phyloP scores from a whole-genome alignment of 2,329 filamentous ascomycete species.

The Neofusicoccum laricinum region DNA sequence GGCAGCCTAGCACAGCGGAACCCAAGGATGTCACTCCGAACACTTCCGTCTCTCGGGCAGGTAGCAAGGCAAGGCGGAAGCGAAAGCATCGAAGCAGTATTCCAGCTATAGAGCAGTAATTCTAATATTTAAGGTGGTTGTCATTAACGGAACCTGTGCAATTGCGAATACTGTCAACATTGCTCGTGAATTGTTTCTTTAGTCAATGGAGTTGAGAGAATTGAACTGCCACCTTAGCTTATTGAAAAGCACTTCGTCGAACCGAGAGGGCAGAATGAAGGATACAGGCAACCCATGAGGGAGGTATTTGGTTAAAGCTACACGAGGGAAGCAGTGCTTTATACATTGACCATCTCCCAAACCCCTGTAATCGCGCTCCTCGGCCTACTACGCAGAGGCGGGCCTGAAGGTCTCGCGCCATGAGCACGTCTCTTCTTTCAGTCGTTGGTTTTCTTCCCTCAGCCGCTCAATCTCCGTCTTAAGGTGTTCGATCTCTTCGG shows the following conservation, averaged over 20 bases:
- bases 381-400: neutral
- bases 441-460: neutral
- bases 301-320: neutral
- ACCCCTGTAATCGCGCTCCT: too few species aligned
- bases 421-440: neutral
- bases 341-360: too few species aligned
- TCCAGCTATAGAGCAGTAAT: neutral
- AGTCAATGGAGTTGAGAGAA: too few species aligned
- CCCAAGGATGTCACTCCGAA: neutral
- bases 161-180: neutral
- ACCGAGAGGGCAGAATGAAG: too few species aligned
- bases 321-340: too few species aligned
- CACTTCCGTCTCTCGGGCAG: neutral
- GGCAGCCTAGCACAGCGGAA: neutral
- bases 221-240: too few species aligned
- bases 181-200: neutral
- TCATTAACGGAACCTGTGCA: neutral
- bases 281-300: too few species aligned
- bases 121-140: neutral
- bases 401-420: neutral
- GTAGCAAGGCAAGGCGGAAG: neutral
- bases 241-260: too few species aligned
- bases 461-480: neutral
- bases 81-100: neutral
- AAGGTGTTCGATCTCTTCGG: neutral